These are phyloP conservation scores for Zymoseptoria brevis DNA, from an alignment of 2,329 filamentous ascomycete species.

Conservation along the genomic window DNA sequence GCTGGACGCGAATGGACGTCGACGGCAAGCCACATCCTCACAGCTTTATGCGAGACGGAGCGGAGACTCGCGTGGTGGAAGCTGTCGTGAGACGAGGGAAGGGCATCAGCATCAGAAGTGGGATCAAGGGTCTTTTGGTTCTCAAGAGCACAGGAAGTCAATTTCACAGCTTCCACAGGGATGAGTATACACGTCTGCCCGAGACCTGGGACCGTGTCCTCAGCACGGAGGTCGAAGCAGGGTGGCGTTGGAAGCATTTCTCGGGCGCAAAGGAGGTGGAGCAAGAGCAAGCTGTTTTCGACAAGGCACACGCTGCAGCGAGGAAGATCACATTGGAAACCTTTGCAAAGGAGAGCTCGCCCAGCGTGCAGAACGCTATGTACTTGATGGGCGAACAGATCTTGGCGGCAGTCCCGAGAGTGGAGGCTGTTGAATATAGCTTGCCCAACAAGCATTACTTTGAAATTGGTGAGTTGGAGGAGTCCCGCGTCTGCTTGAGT, in stretches of 20 bases:
- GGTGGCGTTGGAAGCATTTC: conserved; percentile 79
- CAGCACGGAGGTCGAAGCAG: conserved; percentile 81
- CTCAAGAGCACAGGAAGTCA: conserved; percentile 95
- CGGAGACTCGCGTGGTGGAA: conserved; percentile 78
- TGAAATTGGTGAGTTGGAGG: conserved; percentile 64
- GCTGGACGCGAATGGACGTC: conserved; percentile 82
- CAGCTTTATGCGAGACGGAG: conserved; percentile 84
- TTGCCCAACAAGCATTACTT: conserved; percentile 99
- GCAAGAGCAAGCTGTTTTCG: conserved; percentile 58
- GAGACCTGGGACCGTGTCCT: conserved; percentile 95
- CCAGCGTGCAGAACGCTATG: conserved; percentile 95
- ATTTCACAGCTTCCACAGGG: conserved; percentile 87
- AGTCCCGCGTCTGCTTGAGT: neutral
- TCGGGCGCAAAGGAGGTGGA: conserved; percentile 58
- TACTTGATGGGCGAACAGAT: conserved; percentile 96
- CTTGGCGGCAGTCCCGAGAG: conserved; percentile 62
- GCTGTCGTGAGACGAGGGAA: conserved; percentile 57
- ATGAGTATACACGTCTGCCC: conserved; percentile 83
- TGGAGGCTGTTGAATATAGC: conserved; percentile 68
- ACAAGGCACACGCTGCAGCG: conserved; percentile 70
- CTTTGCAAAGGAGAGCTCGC: conserved; percentile 83
- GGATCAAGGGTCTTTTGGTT: conserved; percentile 68
- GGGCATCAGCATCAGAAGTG: conserved; percentile 68
- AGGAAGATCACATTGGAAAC: conserved; percentile 79
- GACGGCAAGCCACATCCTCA: conserved; percentile 89